Conservation (phyloP, 768 basidiomycete genomes). For the Daedaleopsis sinensis region DNA sequence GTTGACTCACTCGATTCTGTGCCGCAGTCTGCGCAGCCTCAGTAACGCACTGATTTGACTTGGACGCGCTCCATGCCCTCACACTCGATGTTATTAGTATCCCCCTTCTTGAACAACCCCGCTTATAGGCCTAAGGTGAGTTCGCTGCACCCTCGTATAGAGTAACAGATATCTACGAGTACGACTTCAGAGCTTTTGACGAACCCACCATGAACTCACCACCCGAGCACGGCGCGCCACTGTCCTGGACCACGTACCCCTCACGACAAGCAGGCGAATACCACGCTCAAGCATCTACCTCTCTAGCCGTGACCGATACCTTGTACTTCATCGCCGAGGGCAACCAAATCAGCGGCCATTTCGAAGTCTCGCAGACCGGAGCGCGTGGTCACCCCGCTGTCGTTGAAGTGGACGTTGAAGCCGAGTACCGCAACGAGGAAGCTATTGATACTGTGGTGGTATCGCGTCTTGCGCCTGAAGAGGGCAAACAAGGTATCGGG, state of each 20-base stretch:
- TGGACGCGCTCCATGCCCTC: no score
- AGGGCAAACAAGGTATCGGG: constrained; percentile 29
- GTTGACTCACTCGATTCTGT: background rate
- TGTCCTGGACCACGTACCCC: background rate
- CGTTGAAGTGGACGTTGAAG: constrained; percentile 25
- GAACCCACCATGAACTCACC: background rate
- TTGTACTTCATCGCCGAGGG: constrained; percentile 1
- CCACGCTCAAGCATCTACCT: background rate
- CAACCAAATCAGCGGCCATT: constrained; percentile 4
- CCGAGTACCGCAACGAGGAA: constrained; percentile 14
- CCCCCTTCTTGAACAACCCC: no score
- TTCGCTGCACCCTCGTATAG: background rate
- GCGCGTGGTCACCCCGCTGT: constrained; percentile 12
- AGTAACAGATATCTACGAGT: background rate
- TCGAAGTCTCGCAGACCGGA: constrained; percentile 16
- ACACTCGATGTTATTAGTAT: no score
- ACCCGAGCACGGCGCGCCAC: background rate
- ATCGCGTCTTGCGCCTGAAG: constrained; percentile 23
- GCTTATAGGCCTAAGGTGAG: background rate
- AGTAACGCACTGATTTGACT: background rate
- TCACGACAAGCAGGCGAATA: background rate
- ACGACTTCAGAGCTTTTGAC: background rate
- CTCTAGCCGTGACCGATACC: background rate
- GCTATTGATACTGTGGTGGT: constrained; percentile 19
- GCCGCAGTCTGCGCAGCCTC: background rate